Evolutionary conservation across 1,284 basidiomycete genomes (phyloP).

Genomic region (Stygiomarasmius scandens): DNA sequence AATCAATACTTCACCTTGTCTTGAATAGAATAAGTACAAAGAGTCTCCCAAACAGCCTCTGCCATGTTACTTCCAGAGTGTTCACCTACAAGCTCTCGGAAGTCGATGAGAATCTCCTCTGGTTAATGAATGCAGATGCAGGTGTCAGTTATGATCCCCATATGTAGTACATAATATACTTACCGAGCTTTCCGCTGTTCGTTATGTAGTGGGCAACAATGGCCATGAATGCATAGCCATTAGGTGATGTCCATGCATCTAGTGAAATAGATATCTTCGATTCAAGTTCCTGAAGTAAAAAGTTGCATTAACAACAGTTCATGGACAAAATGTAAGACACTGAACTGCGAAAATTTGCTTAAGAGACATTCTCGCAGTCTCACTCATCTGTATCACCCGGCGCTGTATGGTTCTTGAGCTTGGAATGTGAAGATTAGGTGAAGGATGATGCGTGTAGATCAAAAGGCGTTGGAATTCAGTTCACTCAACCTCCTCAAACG

Average conservation of each 20-base stretch:
- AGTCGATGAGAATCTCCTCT: conserved; percentile 5
- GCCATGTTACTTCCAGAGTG: conserved; percentile 3
- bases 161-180: too few relatives aligned
- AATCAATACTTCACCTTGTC: neutral
- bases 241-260: conserved; percentile 34
- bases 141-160: too few relatives aligned
- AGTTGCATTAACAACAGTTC: neutral
- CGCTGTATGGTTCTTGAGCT: conserved; percentile 12
- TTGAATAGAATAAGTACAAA: neutral
- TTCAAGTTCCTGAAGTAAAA: conserved; percentile 18
- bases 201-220: conserved; percentile 35
- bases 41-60: neutral
- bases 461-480: conserved; percentile 27
- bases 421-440: conserved; percentile 17
- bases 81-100: neutral
- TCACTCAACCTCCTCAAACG: conserved; percentile 34
- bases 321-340: too few relatives aligned
- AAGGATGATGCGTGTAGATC: conserved; percentile 20
- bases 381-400: conserved; percentile 26
- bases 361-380: conserved; percentile 11
- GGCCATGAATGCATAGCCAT: conserved; percentile 33
- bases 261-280: conserved; percentile 30
- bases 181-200: conserved; percentile 24
- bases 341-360: neutral
- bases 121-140: too few relatives aligned